Base-by-base conservation (phyloP, 768 basidiomycete genomes). In the Podaxis carcinomalis region DNA sequence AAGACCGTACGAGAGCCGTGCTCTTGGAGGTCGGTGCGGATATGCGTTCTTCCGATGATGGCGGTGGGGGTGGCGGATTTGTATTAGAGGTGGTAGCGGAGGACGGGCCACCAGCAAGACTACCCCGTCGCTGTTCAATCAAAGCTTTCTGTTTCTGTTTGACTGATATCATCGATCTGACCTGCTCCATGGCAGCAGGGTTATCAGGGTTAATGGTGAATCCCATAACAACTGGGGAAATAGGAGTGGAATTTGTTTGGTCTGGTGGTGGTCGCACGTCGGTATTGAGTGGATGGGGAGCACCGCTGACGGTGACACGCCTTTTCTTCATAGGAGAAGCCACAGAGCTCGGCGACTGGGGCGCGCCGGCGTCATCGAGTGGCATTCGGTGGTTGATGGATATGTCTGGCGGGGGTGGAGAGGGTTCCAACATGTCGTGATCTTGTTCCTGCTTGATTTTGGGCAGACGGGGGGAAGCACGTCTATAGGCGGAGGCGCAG, bases 101-200 rank as follows among this genome's bases (percentile, higher is more conserved):
- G 3, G 79, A 72, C 32, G 75, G 62, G 50, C 75, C 66, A 13
- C 75, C 78, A 32, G 78, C 83, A 13, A 78, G 73, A 68, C 86
- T 87, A 9, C 82, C 87, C 64, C 89, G 75, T 52, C 88, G 81
- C 72, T 88, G 86, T 70, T 90, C 87, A 57, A 86, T 84, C 59
- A 87, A 74, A 51, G 84, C 81, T 72, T 89, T 86, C 71, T 88
- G 90, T 65, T 86, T 85, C 70, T 87, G 87, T 67, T 89, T 90
- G 52, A 84, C 79, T 37, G 78, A 72, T 62, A 86, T 77, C 75
- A 83, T 83, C 19, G 85, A 83, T 68, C 86, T 79, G 46, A 86
- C 80, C 70, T 86, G 83, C 67, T 88, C 86, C 42, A 86, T 75
- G 11, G 80, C 81, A 35, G 72, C 68, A 1, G 83, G 78, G 65